Conservation (phyloP, 306 rosid species). For the Pyrus pyrifolia region DNA sequence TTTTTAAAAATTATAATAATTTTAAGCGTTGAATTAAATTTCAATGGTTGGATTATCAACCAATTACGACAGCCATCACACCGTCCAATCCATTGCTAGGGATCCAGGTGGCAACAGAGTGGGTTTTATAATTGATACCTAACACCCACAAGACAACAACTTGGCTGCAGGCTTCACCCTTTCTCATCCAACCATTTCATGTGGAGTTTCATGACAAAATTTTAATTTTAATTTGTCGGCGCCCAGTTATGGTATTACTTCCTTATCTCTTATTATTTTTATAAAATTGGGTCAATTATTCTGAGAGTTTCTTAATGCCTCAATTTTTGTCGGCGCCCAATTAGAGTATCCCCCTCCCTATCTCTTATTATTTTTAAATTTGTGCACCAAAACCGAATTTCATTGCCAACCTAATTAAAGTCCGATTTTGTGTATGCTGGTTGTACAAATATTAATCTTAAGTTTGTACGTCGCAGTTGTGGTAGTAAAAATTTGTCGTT, state of each 20-base stretch:
- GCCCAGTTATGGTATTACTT: conserved; percentile 9
- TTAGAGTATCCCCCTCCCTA: conserved; percentile 6
- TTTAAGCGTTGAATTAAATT: fast-evolving
- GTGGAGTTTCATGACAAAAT: background rate
- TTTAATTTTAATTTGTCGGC: conserved; percentile 40
- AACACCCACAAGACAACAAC: conserved; percentile 21
- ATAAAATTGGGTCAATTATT: background rate
- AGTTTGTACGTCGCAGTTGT: too few relatives aligned
- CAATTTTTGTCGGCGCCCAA: conserved; percentile 38
- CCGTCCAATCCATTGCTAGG: conserved; percentile 1
- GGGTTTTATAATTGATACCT: conserved; percentile 4
- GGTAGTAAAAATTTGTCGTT: too few relatives aligned
- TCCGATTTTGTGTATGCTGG: too few relatives aligned
- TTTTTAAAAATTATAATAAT: too few relatives aligned
- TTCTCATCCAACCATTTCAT: conserved; percentile 7
- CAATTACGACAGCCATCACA: background rate
- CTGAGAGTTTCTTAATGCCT: too few relatives aligned
- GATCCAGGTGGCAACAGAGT: conserved; percentile 4
- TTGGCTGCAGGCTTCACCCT: background rate
- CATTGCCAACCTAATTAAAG: too few relatives aligned
- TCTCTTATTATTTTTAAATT: background rate
- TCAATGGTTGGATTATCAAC: background rate
- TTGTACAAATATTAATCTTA: too few relatives aligned
- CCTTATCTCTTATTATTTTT: conserved; percentile 2
- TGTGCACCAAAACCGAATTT: too few relatives aligned